These are phyloP conservation scores for Cutaneotrichosporon mucoides DNA, from an alignment of 1,284 basidiomycete species.

Conservation along the genomic window DNA sequence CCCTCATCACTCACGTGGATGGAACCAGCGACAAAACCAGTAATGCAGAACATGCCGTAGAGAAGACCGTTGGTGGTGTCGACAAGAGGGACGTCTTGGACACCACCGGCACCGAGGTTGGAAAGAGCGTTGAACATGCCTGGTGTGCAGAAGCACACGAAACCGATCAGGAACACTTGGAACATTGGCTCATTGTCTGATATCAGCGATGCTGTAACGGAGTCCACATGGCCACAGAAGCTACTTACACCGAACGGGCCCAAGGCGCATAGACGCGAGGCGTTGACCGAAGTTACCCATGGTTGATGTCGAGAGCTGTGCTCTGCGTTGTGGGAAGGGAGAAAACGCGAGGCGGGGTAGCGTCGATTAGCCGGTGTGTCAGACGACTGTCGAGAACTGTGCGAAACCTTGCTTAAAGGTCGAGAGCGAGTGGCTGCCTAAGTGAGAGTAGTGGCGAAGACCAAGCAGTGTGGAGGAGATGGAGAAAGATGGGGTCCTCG, in stretches of 20 bases:
- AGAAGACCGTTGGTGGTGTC: constrained; percentile 53
- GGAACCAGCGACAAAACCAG: constrained; percentile 31
- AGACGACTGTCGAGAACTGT: too few species aligned
- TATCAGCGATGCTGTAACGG: constrained; percentile 4
- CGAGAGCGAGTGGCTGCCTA: too few species aligned
- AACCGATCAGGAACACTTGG: constrained; percentile 52
- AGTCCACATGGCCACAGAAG: background rate
- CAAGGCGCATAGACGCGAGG: constrained; percentile 15
- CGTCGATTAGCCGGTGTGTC: too few species aligned
- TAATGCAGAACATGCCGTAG: constrained; percentile 52
- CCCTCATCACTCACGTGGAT: constrained; percentile 1
- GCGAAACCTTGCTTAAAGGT: too few species aligned
- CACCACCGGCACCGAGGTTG: constrained; percentile 54
- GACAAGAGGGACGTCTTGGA: constrained; percentile 46
- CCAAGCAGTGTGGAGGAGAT: background rate
- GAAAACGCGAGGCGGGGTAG: too few species aligned
- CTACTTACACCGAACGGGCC: constrained; percentile 18
- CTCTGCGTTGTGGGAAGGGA: background rate
- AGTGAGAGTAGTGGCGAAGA: too few species aligned
- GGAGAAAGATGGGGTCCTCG: background rate
- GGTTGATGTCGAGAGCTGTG: background rate
- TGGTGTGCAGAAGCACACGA: constrained; percentile 51
- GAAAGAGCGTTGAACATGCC: constrained; percentile 57
- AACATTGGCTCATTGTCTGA: constrained; percentile 50
- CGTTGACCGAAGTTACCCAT: constrained; percentile 15